A percentile compares a stretch with the other conserved stretches of the same genome.
phyloP scores from a whole-genome alignment of 2,329 filamentous ascomycete genomes.

The Ambrosiella cleistominuta region DNA sequence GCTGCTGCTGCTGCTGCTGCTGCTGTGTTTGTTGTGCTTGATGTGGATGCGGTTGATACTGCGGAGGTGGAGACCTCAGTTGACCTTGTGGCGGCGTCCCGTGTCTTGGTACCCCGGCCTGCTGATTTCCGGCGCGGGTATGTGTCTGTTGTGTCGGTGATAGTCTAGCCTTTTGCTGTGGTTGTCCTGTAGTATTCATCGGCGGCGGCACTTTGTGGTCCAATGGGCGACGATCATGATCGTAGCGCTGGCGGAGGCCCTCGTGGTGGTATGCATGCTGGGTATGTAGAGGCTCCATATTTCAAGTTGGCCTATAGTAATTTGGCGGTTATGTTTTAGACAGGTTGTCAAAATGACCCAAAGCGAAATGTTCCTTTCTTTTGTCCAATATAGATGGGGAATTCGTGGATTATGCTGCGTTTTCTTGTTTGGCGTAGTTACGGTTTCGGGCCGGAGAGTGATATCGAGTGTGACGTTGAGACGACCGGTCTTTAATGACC shows the following conservation, averaged over 20 bases:
- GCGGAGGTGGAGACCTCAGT: not conserved
- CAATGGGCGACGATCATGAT: not conserved
- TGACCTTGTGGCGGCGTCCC: not conserved
- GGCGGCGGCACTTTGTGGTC: not conserved
- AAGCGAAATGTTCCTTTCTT: too few relatives aligned
- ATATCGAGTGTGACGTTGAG: too few relatives aligned
- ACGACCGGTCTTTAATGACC: not conserved
- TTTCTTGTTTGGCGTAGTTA: too few relatives aligned
- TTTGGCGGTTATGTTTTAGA: not conserved
- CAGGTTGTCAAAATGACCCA: not conserved
- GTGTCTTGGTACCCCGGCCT: too few relatives aligned
- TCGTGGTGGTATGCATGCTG: not conserved
- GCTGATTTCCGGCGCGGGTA: too few relatives aligned
- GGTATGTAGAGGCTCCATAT: constrained; percentile 7
- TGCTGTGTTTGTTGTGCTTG: not conserved
- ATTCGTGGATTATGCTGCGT: too few relatives aligned
- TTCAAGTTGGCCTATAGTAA: constrained; percentile 2
- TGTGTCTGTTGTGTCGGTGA: too few relatives aligned
- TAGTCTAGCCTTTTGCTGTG: too few relatives aligned
- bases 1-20: not conserved
- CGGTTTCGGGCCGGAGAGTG: too few relatives aligned
- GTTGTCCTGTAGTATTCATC: too few relatives aligned
- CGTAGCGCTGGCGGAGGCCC: constrained; percentile 3
- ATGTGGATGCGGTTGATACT: constrained; percentile 1
- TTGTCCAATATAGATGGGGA: too few relatives aligned